Evolutionary conservation across 805 yeast species (phyloP), one percentile per base, ranked within the genome.

Genomic region (Kodamaea lidongshanica): DNA sequence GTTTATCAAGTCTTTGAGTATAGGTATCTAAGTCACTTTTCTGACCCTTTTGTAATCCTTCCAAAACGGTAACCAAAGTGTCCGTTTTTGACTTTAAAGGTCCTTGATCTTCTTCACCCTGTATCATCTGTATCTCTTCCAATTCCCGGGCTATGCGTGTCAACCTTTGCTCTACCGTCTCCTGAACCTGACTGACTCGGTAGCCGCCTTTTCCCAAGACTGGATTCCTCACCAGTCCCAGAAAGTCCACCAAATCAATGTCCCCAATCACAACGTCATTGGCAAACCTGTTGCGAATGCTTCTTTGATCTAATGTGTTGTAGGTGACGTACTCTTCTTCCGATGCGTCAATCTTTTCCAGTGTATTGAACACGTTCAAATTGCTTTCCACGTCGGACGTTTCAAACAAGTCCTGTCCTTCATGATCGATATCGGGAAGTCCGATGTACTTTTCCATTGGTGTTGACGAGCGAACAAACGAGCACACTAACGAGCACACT

Each of bases 361-460:
- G 25, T 19, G 6, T 9, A 16, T 18, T 22, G 32, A 17, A 41
- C 17, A n/a, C n/a, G 13, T 41, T 43, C 21, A 46, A 43, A 4
- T 52, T 57, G 15, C 60, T 59, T 27, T 63, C 63, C 3, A 60
- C 45, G 33, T 68, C 74, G 3, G 72, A 70, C 1, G 73, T 65
- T 43, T 69, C 74, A 36, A 54, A 68, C 2, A 69, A 58, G 18
- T 60, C 69, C 33, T 44, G 52, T 1, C 57, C 38, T 3, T 40
- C 48, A 15, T 28, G 28, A 20, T 40, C 44, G 9, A 40, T 37
- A 12, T 35, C 42, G 1, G 45, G 45, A 13, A 41, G 38, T 3
- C 28, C 45, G 5, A 23, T 16, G 37, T 37, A 41, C 27, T 39
- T 41, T 7, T 41, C 45, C 45, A 41, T 39, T 16, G 25, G n/a